These are phyloP conservation scores for Ephemerocybe angulata DNA, from an alignment of 768 basidiomycete genomes.

Conservation along the genomic window DNA sequence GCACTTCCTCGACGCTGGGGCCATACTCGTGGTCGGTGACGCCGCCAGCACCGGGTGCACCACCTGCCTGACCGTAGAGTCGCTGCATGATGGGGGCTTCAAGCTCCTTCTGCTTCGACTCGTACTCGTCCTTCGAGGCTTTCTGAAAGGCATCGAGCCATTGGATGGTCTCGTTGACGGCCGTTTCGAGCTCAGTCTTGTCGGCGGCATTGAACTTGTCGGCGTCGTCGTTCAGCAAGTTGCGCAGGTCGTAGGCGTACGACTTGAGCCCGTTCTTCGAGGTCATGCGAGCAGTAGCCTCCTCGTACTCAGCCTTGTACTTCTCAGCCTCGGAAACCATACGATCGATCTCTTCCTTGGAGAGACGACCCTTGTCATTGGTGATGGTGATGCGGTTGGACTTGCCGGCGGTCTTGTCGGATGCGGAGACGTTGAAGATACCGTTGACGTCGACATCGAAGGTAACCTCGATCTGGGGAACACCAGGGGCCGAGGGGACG, in stretches of 20 bases:
- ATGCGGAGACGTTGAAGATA: conserved; percentile 91
- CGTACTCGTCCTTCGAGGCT: conserved; percentile 38
- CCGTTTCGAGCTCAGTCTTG: conserved; percentile 77
- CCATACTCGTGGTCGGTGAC: too few species aligned
- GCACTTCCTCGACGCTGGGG: too few species aligned
- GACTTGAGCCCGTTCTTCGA: conserved; percentile 93
- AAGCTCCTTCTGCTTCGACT: not conserved
- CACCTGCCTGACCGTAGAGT: not conserved
- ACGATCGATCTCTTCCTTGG: conserved; percentile 97
- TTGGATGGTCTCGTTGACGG: conserved; percentile 77
- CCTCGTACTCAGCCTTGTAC: not conserved
- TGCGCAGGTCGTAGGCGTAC: conserved; percentile 92
- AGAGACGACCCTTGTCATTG: conserved; percentile 65
- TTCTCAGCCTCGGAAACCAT: conserved; percentile 94
- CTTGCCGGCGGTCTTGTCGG: conserved; percentile 96
- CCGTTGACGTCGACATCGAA: conserved; percentile 59
- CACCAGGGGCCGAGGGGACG: conserved; percentile 94
- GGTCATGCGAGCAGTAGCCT: conserved; percentile 61
- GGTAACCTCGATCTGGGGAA: conserved; percentile 40
- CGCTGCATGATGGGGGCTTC: not conserved
- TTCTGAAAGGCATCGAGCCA: too few species aligned
- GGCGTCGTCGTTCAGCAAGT: conserved; percentile 80
- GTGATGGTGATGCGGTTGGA: conserved; percentile 91
- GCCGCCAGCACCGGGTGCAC: too few species aligned
- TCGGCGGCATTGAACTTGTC: conserved; percentile 87